phyloP scores from a whole-genome alignment of 2,329 filamentous ascomycete genomes.

The Botrytis galanthina region DNA sequence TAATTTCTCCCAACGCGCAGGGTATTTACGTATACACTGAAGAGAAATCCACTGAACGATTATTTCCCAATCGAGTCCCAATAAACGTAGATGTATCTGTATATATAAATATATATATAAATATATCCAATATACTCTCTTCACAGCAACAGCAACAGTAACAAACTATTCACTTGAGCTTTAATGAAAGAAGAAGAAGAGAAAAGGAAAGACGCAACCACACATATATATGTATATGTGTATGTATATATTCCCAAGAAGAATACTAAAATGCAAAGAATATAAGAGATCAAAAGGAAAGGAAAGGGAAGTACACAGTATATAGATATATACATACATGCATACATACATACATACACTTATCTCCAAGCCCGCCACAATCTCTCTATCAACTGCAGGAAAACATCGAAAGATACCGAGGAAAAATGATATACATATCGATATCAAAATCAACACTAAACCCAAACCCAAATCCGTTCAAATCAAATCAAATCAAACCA shows the following conservation, averaged over 20 bases:
- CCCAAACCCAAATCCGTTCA: too few relatives aligned
- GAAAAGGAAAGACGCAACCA: too few relatives aligned
- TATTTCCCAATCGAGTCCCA: not conserved
- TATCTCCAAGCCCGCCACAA: not conserved
- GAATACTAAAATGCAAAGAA: too few relatives aligned
- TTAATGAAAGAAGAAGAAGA: not conserved
- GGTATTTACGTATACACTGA: not conserved
- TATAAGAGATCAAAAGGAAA: not conserved
- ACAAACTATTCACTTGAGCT: not conserved
- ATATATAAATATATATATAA: not conserved
- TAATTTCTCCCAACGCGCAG: too few relatives aligned
- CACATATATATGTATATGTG: not conserved
- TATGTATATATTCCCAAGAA: too few relatives aligned
- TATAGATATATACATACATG: not conserved
- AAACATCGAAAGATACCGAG: not conserved
- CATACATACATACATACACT: not conserved
- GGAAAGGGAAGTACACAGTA: not conserved
- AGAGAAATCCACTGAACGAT: not conserved
- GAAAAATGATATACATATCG: not conserved
- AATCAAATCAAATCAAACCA: too few relatives aligned
- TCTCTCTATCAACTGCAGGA: not conserved
- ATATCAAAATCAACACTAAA: not conserved
- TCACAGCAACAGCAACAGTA: not conserved
- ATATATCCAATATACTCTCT: not conserved
- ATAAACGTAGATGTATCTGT: not conserved